Base-by-base conservation (phyloP, 1,284 basidiomycete species). In the Cryptococcus sp. region DNA sequence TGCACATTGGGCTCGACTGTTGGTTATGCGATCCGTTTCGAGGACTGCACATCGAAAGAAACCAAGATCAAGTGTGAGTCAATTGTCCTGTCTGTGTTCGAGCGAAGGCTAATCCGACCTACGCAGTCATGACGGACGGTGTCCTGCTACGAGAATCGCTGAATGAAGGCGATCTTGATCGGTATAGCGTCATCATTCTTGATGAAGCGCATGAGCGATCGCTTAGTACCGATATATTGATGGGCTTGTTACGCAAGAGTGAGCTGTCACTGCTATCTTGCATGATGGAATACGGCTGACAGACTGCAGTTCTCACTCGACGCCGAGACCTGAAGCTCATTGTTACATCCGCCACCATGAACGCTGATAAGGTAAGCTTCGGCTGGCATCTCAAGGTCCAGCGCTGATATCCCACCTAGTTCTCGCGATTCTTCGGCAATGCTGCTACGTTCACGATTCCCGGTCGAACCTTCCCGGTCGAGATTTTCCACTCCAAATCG, bases 341-440 rank as follows among this genome's bases (percentile, higher is more conserved):
- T 65, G 94, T 99, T 37, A 98, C 95, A 1, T 98, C 95, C 2
- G 95, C 95, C 3, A 99, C 95, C 1, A 98, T 99, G 95, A 98
- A 99, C 72, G 89, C 95, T 0, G 93, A 96, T 56, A 97, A 97
- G 85, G 91, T 89, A 55, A 52, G 10, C 19, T 26, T 26, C 44
- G 38, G 29, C 2, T 7, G 29, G 29, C 29, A 34, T 34, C 8
- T 34, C 8, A 7, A 10, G 8, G 4, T 17, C n/a, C 29, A 20
- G 17, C 38, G 29, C 29, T 50, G 41, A 52, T 26, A 8, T 13
- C 6, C 22, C 1, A 7, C 25, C 3, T 48, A 93, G 89, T 99
- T 99, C 79, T 95, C 91, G 34, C 81, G 79, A 20, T 99, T 99
- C 79, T 99, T 96, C 67, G 95, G 94, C 48, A 90, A 89, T 67